Conservation (phyloP, 176 grass and related monocot species). For the Saccharum officinarum region DNA sequence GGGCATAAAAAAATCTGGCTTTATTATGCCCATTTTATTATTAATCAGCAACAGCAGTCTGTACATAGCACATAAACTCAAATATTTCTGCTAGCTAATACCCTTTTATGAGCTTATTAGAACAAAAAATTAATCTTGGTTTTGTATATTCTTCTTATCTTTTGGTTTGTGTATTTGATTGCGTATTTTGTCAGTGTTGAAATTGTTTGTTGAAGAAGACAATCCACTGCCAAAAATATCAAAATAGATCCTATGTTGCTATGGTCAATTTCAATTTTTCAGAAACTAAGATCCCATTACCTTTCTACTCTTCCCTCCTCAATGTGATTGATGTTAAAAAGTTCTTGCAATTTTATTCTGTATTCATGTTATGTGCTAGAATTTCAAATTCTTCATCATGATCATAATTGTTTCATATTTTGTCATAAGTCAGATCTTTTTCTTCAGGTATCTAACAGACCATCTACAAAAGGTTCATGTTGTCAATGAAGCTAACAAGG, state of each 20-base stretch:
- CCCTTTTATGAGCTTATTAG: background rate
- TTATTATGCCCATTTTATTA: background rate
- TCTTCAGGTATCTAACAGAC: conserved; percentile 91
- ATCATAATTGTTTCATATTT: conserved; percentile 17
- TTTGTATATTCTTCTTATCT: background rate
- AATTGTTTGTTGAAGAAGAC: background rate
- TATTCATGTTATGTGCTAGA: background rate
- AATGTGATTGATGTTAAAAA: conserved; percentile 14
- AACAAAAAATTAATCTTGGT: background rate
- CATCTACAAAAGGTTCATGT: conserved; percentile 90
- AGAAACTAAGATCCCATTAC: background rate
- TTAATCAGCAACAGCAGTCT: conserved; percentile 2
- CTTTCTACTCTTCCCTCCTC: background rate
- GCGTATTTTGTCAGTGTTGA: background rate
- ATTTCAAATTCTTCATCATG: background rate
- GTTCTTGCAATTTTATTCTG: conserved; percentile 4
- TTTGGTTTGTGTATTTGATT: background rate
- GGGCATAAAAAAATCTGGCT: background rate
- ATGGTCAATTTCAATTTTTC: conserved; percentile 9
- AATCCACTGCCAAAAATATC: background rate
- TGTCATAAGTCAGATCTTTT: conserved; percentile 28
- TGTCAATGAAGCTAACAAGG: conserved; percentile 95
- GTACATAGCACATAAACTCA: background rate
- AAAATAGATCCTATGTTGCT: background rate
- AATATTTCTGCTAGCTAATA: background rate